Evolutionary conservation across 129 eudicot species (phyloP), one percentile per base, ranked within the genome.

Genomic region (Flaveria ramosissima): DNA sequence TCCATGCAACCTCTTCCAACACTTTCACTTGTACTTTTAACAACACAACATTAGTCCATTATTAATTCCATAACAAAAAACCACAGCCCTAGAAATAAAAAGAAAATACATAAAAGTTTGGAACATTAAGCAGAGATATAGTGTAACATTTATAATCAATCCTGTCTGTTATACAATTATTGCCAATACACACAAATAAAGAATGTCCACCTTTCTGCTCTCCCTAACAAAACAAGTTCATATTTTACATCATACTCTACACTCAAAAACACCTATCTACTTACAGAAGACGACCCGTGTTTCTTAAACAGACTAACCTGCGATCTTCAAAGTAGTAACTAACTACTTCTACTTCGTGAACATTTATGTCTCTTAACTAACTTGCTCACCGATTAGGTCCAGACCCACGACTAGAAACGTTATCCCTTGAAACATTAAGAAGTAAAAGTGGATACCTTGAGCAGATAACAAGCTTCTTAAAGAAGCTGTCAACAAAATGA

Each of bases 371-470:
- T 41, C 15, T 76, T 42, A 91, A 82, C 94, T 88, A 70, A 85
- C 87, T 83, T 91, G 97, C 77, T 91, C 97, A 24, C 97, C 97
- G 6, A 91, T 88, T 84, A 91, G 77, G 60, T 91, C 97, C n/a
- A 91, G 97, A 64, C 97, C 97, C 9, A 91, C 89, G 43, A 85
- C 88, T 24, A 88, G 86, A 73, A 91, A 91, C 55, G 97, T 86
- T 52, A 91, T 65, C 46, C 97, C 97, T 86, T 91, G 97, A 75
- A 91, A 91, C 85, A 91, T 57, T 24, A 91, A 84, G 90, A 85
- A 91, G 73, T 91, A 91, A 77, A 91, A 91, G 73, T 91, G 97
- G 76, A 91, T 82, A 47, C 97, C 97, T 56, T 91, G 94, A 3
- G 97, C 97, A 9, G 97, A 91, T 32, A 91, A 51, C 92, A 91